Evolutionary conservation across 2,329 filamentous ascomycete species (phyloP).

Genomic region (Penicillium sp.): DNA sequence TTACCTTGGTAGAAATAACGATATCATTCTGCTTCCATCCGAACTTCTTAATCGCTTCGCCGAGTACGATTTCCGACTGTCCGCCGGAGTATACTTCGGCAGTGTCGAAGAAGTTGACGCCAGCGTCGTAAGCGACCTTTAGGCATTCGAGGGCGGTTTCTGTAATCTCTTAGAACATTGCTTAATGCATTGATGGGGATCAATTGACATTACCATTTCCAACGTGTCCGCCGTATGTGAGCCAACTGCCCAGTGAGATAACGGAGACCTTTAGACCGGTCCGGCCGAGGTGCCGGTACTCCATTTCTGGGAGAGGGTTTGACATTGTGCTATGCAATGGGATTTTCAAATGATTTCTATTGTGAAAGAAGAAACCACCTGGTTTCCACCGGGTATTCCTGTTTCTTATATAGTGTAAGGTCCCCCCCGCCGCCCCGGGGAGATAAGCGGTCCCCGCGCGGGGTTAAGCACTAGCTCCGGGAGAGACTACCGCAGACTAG

Average conservation of each 20-base stretch:
- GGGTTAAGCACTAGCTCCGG: constrained; percentile 3
- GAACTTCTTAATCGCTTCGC: constrained; percentile 55
- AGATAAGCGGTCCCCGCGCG: constrained; percentile 12
- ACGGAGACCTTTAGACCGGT: constrained; percentile 71
- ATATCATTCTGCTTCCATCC: constrained; percentile 56
- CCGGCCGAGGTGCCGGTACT: constrained; percentile 67
- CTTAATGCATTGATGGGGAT: too few relatives aligned
- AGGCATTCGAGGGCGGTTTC: constrained; percentile 42
- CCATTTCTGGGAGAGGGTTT: constrained; percentile 25
- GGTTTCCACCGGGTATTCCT: not conserved
- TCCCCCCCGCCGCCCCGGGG: too few relatives aligned
- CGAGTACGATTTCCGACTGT: constrained; percentile 54
- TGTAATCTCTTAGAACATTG: not conserved
- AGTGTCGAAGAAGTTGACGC: constrained; percentile 57
- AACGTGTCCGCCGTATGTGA: constrained; percentile 72
- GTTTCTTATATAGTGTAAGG: not conserved
- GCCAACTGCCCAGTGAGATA: constrained; percentile 59
- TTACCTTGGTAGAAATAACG: constrained; percentile 55
- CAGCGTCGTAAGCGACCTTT: constrained; percentile 54
- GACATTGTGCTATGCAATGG: constrained; percentile 14
- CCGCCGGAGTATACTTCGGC: constrained; percentile 54
- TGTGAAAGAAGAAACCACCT: too few relatives aligned
- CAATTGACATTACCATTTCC: constrained; percentile 52
- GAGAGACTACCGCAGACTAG: constrained; percentile 9
- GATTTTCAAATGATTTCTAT: too few relatives aligned